Evolutionary conservation across 2,329 filamentous ascomycete species (phyloP).

Genomic region (Aspergillus amoenus): DNA sequence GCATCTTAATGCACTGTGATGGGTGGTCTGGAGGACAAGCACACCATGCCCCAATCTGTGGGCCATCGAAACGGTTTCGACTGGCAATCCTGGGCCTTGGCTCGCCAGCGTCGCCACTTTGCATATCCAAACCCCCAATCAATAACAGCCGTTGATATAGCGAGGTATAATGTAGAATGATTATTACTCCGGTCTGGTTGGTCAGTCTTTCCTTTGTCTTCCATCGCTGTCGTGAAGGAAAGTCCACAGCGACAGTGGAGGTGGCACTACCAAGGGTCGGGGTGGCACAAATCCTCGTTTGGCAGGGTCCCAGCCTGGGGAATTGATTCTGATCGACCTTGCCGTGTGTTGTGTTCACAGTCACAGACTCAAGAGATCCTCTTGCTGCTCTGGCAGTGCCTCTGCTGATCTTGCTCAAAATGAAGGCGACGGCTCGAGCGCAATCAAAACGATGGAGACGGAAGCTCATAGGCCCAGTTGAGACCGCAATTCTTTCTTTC

Average conservation of each 20-base stretch:
- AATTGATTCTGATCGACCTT: constrained; percentile 16
- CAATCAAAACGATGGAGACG: constrained; percentile 4
- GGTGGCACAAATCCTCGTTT: constrained; percentile 7
- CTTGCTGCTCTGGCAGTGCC: neutral
- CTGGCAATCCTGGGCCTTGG: constrained; percentile 6
- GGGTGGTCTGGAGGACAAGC: constrained; percentile 5
- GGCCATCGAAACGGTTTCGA: constrained; percentile 19
- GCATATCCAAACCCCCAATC: neutral
- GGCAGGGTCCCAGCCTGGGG: neutral
- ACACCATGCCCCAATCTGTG: constrained; percentile 14
- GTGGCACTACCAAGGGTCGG: constrained; percentile 6
- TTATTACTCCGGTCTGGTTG: constrained; percentile 1
- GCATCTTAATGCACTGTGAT: constrained; percentile 5
- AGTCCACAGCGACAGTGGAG: neutral
- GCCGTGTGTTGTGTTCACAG: neutral
- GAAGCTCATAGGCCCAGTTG: neutral
- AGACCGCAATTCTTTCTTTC: constrained; percentile 5
- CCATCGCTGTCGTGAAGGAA: constrained; percentile 1
- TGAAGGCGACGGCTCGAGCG: constrained; percentile 6
- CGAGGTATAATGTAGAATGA: constrained; percentile 1
- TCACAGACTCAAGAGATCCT: constrained; percentile 4
- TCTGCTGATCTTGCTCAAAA: constrained; percentile 12
- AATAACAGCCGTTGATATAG: constrained; percentile 3
- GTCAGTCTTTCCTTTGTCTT: neutral
- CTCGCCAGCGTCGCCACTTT: neutral